A percentile compares a stretch with the other conserved stretches of the same genome.
These are phyloP conservation scores for Beauveria medogensis DNA, from an alignment of 2,329 filamentous ascomycete genomes.

Conservation along the genomic window DNA sequence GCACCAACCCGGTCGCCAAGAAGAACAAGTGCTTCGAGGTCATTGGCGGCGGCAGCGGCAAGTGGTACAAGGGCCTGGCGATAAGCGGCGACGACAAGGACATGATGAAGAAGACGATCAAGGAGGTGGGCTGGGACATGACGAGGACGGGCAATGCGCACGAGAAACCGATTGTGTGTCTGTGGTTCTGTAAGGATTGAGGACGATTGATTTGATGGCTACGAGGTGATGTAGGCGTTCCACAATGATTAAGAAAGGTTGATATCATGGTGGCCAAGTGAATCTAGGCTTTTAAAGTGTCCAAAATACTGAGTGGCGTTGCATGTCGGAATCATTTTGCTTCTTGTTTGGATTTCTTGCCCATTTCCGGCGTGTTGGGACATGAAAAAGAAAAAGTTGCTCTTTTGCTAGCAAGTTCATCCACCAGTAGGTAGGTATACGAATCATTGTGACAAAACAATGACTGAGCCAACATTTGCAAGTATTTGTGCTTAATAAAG, in stretches of 20 bases:
- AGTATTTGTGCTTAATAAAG: not conserved
- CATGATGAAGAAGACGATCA: conserved; percentile 40
- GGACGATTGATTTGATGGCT: not conserved
- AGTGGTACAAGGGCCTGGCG: conserved; percentile 50
- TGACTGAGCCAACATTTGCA: not conserved
- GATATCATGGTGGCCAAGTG: too few species aligned
- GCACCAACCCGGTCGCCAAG: conserved; percentile 38
- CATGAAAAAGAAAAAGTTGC: not conserved
- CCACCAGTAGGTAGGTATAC: not conserved
- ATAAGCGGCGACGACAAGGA: conserved; percentile 42
- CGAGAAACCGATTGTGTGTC: conserved; percentile 48
- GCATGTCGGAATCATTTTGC: not conserved
- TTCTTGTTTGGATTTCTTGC: not conserved
- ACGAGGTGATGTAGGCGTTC: not conserved
- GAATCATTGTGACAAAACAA: not conserved
- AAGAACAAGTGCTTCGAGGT: conserved; percentile 53
- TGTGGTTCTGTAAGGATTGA: conserved; percentile 50
- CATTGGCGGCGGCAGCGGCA: conserved; percentile 44
- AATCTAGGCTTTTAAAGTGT: not conserved
- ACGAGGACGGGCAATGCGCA: conserved; percentile 38
- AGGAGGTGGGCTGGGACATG: conserved; percentile 51
- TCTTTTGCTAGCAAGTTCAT: not conserved
- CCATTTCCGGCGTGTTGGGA: not conserved
- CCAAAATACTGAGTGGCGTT: not conserved
- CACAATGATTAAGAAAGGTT: too few species aligned